Evolutionary conservation across 768 basidiomycete species (phyloP).

Genomic region (Solioccasus polychromus): DNA sequence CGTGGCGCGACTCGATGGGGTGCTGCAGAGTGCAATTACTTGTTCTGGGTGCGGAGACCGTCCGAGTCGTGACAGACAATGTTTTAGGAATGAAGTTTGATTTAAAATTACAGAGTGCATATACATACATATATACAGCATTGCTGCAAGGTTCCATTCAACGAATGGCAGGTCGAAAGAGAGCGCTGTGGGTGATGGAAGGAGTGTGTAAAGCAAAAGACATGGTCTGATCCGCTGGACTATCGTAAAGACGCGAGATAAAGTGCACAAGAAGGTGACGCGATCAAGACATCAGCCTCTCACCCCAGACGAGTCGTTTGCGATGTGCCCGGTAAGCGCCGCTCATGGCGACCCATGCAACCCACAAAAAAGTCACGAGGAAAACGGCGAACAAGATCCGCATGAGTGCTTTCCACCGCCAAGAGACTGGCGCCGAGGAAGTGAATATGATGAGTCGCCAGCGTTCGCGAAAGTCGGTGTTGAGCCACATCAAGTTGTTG

Average conservation of each 20-base stretch:
- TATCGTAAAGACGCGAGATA: not conserved
- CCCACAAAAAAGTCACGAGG: slow-evolving; percentile 56
- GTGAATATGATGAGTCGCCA: slow-evolving; percentile 76
- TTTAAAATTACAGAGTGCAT: slow-evolving; percentile 18
- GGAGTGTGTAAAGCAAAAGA: not conserved
- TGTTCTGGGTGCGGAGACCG: slow-evolving; percentile 87
- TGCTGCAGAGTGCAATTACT: slow-evolving; percentile 67
- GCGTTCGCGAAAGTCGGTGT: slow-evolving; percentile 74
- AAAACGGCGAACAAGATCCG: slow-evolving; percentile 56
- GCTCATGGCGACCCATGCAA: slow-evolving; percentile 56
- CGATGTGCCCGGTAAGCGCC: slow-evolving; percentile 75
- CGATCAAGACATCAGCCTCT: slow-evolving; percentile 65
- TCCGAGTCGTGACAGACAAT: slow-evolving; percentile 3
- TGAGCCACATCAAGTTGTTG: slow-evolving; percentile 68
- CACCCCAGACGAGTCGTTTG: slow-evolving; percentile 76
- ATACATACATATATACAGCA: slow-evolving; percentile 16
- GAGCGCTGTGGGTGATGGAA: not conserved
- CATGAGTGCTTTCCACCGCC: slow-evolving; percentile 65
- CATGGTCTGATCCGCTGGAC: not conserved
- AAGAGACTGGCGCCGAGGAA: slow-evolving; percentile 65
- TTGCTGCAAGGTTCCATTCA: not conserved
- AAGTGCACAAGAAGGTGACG: not conserved
- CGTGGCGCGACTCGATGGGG: slow-evolving; percentile 45
- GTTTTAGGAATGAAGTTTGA: not conserved
- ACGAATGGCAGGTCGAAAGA: not conserved